A percentile compares a stretch with the other conserved stretches of the same genome.
phyloP scores from a whole-genome alignment of 2,329 filamentous ascomycete species.

The Hyphodiscus sp. region DNA sequence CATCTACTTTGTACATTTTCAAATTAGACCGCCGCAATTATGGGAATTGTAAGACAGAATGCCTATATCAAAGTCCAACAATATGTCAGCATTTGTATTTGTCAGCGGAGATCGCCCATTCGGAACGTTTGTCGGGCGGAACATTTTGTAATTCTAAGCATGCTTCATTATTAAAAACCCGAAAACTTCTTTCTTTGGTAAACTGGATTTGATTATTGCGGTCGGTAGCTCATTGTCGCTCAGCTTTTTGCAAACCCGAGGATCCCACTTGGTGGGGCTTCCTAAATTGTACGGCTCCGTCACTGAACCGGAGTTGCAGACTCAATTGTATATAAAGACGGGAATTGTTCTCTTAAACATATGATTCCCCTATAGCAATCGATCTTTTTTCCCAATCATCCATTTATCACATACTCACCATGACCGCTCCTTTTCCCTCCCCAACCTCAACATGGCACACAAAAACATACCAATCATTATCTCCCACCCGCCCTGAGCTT shows the following conservation, averaged over 20 bases:
- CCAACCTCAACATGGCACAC: constrained; percentile 34
- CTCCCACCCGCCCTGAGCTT: constrained; percentile 35
- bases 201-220: constrained; percentile 4
- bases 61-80: constrained; percentile 6
- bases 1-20: constrained; percentile 22
- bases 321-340: constrained; percentile 17
- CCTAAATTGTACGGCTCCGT: constrained; percentile 21
- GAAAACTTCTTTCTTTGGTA: constrained; percentile 4
- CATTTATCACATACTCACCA: constrained; percentile 16
- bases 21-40: constrained; percentile 15
- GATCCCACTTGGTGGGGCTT: constrained; percentile 1
- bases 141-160: constrained; percentile 23
- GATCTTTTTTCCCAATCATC: constrained; percentile 4
- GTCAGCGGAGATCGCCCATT: constrained; percentile 11
- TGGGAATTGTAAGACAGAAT: constrained; percentile 10
- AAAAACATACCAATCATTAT: constrained; percentile 32
- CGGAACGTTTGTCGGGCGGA: constrained; percentile 15
- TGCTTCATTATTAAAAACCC: constrained; percentile 4
- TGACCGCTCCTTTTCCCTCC: constrained; percentile 31
- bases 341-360: constrained; percentile 6
- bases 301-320: constrained; percentile 8
- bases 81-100: constrained; percentile 21
- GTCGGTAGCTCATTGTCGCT: neutral
- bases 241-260: constrained; percentile 3
- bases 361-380: constrained; percentile 6